Percentiles rank a stretch among this genome's conserved stretches.
These are phyloP conservation scores for Lachancea sp. DNA, from an alignment of 805 yeast genomes.

Conservation along the genomic window DNA sequence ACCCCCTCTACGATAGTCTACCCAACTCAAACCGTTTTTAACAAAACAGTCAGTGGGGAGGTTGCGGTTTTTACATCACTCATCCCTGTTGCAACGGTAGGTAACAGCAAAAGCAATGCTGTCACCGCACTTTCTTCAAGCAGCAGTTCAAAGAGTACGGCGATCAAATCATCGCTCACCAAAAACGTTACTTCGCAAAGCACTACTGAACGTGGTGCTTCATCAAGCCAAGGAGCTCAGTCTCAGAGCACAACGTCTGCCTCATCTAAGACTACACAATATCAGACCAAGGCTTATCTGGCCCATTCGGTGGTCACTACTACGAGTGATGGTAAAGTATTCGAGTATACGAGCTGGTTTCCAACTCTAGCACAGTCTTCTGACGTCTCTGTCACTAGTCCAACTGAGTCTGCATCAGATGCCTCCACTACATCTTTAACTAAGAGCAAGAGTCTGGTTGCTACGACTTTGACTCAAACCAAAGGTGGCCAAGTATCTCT, in stretches of 20 bases:
- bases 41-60: constrained; percentile 15
- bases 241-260: background rate
- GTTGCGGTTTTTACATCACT: constrained; percentile 15
- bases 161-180: background rate
- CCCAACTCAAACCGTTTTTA: constrained; percentile 14
- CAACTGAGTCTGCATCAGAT: background rate
- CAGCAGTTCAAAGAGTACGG: background rate
- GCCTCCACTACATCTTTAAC: background rate
- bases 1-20: background rate
- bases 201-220: background rate
- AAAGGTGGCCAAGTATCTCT: constrained; percentile 20
- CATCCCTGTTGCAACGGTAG: constrained; percentile 14
- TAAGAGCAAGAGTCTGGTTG: background rate
- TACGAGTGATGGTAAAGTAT: constrained; percentile 14
- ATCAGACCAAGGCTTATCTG: background rate
- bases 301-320: constrained; percentile 10
- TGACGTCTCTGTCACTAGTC: background rate
- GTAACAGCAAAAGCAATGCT: background rate
- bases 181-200: background rate
- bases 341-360: constrained; percentile 16
- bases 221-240: background rate
- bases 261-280: background rate
- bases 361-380: constrained; percentile 12
- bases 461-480: constrained; percentile 17
- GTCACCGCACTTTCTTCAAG: background rate